phyloP scores from a whole-genome alignment of 2,329 filamentous ascomycete species.

The Epichloe uncinata region DNA sequence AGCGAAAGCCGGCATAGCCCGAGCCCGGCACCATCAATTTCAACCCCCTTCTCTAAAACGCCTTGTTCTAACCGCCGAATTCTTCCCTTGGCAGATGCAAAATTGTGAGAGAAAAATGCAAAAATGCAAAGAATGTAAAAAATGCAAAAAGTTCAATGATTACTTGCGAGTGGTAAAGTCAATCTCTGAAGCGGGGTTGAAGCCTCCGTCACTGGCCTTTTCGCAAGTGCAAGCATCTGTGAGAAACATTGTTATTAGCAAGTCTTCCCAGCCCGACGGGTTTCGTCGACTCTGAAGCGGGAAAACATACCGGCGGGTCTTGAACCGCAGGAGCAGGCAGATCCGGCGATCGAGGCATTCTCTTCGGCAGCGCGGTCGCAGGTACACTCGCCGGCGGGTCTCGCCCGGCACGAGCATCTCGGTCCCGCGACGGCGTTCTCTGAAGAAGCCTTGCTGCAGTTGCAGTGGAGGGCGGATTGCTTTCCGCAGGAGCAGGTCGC shows the following conservation, averaged over 20 bases:
- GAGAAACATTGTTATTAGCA: conserved; percentile 9
- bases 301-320: conserved; percentile 50
- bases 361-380: conserved; percentile 60
- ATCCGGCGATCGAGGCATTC: conserved; percentile 48
- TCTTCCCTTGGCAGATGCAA: neutral
- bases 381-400: conserved; percentile 68
- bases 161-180: conserved; percentile 70
- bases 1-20: neutral
- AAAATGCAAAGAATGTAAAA: no score
- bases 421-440: conserved; percentile 66
- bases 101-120: neutral
- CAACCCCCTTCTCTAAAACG: neutral
- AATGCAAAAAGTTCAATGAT: neutral
- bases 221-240: conserved; percentile 69
- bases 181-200: conserved; percentile 55
- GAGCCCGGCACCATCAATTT: neutral
- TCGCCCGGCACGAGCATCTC: conserved; percentile 72
- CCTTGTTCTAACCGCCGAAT: neutral
- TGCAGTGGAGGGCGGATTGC: conserved; percentile 75
- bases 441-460: conserved; percentile 57
- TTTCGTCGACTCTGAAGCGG: neutral
- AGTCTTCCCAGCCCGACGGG: neutral
- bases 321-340: conserved; percentile 64
- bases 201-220: conserved; percentile 50
- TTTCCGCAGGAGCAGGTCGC: conserved; percentile 82